Evolutionary conservation across 768 basidiomycete species (phyloP).

Genomic region (Tylopilus felleus): DNA sequence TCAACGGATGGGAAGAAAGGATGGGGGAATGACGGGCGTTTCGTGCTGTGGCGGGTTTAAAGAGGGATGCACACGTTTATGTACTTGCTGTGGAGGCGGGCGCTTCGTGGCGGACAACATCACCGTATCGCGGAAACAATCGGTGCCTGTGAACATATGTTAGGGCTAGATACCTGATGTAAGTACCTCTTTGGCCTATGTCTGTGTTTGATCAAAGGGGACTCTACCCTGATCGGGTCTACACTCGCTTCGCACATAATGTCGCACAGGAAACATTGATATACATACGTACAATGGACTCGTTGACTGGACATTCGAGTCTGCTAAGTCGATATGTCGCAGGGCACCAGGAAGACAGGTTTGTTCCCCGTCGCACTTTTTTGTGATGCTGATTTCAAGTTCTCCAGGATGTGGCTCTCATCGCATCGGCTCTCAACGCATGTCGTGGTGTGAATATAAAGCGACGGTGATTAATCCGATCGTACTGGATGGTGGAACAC

Average conservation of each 20-base stretch:
- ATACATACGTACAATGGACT: neutral
- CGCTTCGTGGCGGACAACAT: slow-evolving; percentile 6
- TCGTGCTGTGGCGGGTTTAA: slow-evolving; percentile 12
- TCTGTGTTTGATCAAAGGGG: neutral
- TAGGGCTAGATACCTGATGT: neutral
- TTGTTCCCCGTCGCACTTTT: neutral
- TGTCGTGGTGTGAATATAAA: slow-evolving; percentile 4
- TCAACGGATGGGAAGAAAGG: neutral
- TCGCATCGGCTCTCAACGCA: neutral
- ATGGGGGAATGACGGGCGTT: slow-evolving; percentile 2
- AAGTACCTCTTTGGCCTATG: neutral
- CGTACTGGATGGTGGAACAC: slow-evolving; percentile 12
- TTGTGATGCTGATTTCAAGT: neutral
- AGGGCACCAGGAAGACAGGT: neutral
- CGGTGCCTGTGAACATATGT: neutral
- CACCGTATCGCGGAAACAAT: neutral
- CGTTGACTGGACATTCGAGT: neutral
- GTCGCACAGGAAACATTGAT: neutral
- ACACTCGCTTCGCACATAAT: neutral
- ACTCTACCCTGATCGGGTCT: neutral
- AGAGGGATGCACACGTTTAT: slow-evolving; percentile 1
- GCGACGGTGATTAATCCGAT: slow-evolving; percentile 9
- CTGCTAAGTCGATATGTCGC: neutral
- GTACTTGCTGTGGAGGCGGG: slow-evolving; percentile 16
- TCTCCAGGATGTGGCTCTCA: neutral